Evolutionary conservation across 768 basidiomycete genomes (phyloP).

Genomic region (Paxillus ammoniavirescens): DNA sequence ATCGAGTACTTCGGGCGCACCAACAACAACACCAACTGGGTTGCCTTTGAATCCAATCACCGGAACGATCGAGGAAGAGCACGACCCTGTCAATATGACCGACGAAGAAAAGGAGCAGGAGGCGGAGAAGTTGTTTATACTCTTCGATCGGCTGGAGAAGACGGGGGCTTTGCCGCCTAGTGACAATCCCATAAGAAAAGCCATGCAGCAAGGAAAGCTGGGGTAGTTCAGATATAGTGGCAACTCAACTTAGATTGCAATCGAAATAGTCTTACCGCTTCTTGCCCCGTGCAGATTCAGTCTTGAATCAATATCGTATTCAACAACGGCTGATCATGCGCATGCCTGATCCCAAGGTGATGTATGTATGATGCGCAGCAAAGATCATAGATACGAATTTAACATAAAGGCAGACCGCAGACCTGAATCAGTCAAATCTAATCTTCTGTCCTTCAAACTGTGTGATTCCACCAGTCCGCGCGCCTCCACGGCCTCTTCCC

Average conservation of each 20-base stretch:
- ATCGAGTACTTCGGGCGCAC: slow-evolving; percentile 32
- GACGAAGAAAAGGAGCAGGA: slow-evolving; percentile 95
- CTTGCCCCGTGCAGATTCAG: too few relatives aligned
- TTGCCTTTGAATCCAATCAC: slow-evolving; percentile 81
- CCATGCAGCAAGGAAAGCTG: slow-evolving; percentile 40
- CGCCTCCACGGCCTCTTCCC: slow-evolving; percentile 38
- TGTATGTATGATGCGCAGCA: background rate
- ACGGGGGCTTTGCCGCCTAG: slow-evolving; percentile 63
- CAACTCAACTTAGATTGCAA: too few relatives aligned
- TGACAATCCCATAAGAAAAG: slow-evolving; percentile 73
- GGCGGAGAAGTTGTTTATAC: slow-evolving; percentile 86
- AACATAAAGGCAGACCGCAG: background rate
- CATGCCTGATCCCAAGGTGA: background rate
- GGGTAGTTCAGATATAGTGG: slow-evolving; percentile 3
- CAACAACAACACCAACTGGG: slow-evolving; percentile 34
- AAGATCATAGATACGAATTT: background rate
- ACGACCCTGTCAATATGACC: slow-evolving; percentile 64
- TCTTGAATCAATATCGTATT: too few relatives aligned
- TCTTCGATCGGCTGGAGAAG: slow-evolving; percentile 87
- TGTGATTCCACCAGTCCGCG: slow-evolving; percentile 54
- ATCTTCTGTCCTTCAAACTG: slow-evolving; percentile 52
- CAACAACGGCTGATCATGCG: too few relatives aligned
- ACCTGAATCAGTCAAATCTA: slow-evolving; percentile 36
- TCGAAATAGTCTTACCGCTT: too few relatives aligned
- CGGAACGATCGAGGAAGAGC: slow-evolving; percentile 53